These are phyloP conservation scores for Podaxis pistillaris DNA, from an alignment of 768 basidiomycete species.

Conservation along the genomic window DNA sequence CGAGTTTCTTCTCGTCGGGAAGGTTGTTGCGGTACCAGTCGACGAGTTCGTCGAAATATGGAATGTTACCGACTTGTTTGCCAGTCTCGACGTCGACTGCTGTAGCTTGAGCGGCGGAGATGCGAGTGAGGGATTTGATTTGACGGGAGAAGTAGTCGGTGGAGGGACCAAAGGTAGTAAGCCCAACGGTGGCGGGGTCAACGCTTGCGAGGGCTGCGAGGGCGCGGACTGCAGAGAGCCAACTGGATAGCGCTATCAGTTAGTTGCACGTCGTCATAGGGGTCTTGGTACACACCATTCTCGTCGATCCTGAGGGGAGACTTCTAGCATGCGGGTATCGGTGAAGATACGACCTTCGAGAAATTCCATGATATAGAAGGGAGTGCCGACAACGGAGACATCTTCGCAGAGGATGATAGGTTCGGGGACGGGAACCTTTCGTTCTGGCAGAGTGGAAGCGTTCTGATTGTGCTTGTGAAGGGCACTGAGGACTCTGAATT, in stretches of 20 bases:
- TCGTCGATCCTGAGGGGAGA: conserved; percentile 56
- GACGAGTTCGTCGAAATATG: conserved; percentile 68
- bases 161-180: conserved; percentile 67
- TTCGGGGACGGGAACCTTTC: conserved; percentile 79
- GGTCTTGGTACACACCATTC: conserved; percentile 52
- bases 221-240: conserved; percentile 72
- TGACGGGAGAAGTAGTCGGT: conserved; percentile 91
- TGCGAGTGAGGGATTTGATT: conserved; percentile 81
- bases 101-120: conserved; percentile 77
- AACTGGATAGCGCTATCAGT: conserved; percentile 41
- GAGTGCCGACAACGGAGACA: conserved; percentile 71
- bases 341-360: conserved; percentile 93
- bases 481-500: conserved; percentile 78
- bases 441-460: conserved; percentile 43
- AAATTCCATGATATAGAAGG: conserved; percentile 97
- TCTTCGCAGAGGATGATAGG: conserved; percentile 86
- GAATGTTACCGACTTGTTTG: conserved; percentile 65
- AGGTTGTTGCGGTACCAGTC: conserved; percentile 73
- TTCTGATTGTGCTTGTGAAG: conserved; percentile 72
- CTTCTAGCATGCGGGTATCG: conserved; percentile 72
- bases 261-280: neutral
- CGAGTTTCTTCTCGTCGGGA: conserved; percentile 74
- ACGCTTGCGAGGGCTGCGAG: conserved; percentile 70
- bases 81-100: conserved; percentile 65
- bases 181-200: conserved; percentile 61